Conservation (phyloP, 371 early-diverging fungal genomes). For the Mortierella sp. region DNA sequence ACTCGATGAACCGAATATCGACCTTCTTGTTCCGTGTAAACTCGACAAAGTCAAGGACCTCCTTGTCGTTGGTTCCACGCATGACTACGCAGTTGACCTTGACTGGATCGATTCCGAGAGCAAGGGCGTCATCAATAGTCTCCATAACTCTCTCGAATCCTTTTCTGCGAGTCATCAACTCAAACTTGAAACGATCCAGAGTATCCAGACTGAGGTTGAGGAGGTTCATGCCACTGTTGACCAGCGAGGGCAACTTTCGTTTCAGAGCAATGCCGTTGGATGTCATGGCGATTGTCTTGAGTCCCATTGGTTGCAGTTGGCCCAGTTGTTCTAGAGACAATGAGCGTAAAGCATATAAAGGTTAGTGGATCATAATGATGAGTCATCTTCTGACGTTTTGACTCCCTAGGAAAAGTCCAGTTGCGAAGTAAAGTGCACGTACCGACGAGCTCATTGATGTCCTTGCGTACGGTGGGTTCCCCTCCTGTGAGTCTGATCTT, state of each 20-base stretch:
- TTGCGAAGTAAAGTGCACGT: conserved; percentile 14
- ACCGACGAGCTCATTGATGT: conserved; percentile 88
- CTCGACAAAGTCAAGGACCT: conserved; percentile 86
- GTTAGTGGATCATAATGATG: not conserved
- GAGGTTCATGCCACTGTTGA: conserved; percentile 84
- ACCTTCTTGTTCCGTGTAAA: conserved; percentile 82
- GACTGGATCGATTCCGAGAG: conserved; percentile 75
- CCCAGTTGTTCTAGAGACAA: conserved; percentile 70
- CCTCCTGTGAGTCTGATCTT: conserved; percentile 97
- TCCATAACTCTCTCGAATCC: conserved; percentile 86
- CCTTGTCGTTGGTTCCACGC: conserved; percentile 86
- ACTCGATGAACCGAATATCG: conserved; percentile 95
- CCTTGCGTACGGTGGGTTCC: conserved; percentile 95
- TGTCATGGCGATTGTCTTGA: conserved; percentile 90
- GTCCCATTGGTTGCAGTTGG: conserved; percentile 76
- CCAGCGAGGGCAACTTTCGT: conserved; percentile 80
- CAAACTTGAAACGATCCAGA: conserved; percentile 87
- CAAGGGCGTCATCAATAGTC: conserved; percentile 78
- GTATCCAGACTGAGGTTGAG: conserved; percentile 95
- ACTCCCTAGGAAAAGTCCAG: not conserved
- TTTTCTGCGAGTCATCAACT: conserved; percentile 88
- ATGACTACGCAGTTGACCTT: conserved; percentile 95
- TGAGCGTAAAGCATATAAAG: not conserved
- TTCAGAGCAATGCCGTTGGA: conserved; percentile 94
- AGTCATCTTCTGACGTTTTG: conserved; percentile 10